These are phyloP conservation scores for Elaeis guineensis DNA, from an alignment of 176 grass and related monocot species.

Conservation along the genomic window DNA sequence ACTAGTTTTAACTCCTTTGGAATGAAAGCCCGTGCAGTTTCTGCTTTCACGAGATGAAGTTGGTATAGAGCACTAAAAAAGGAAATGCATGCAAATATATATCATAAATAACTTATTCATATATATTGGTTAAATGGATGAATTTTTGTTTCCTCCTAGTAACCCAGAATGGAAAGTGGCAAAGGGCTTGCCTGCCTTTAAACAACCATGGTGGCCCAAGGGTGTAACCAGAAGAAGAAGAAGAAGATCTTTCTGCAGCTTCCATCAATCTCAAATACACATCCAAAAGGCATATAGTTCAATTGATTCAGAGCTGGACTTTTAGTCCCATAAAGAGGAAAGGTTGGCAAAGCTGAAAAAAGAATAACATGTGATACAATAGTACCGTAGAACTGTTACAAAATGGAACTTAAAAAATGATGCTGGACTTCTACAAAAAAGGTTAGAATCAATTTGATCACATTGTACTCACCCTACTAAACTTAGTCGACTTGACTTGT, in stretches of 20 bases:
- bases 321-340: no score
- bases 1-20: conserved; percentile 73
- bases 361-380: no score
- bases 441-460: no score
- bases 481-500: no score
- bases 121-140: conserved; percentile 3
- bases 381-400: no score
- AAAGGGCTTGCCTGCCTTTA: conserved; percentile 54
- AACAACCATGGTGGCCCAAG: conserved; percentile 84
- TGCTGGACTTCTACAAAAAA: no score
- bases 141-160: neutral
- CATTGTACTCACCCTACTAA: no score
- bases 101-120: neutral
- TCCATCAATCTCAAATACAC: conserved; percentile 30
- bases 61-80: conserved; percentile 73
- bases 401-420: no score
- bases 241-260: conserved; percentile 10
- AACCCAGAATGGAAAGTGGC: neutral
- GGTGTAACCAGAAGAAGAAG: conserved; percentile 33
- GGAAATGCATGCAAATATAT: neutral
- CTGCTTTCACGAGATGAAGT: conserved; percentile 94
- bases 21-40: conserved; percentile 73
- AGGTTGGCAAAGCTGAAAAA: no score
- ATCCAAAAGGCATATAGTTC: no score
- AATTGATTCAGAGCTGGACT: no score